Evolutionary conservation across 352 stramenopile genomes (phyloP), one percentile per base, ranked within the genome.

Genomic region (Pythium aquatile): DNA sequence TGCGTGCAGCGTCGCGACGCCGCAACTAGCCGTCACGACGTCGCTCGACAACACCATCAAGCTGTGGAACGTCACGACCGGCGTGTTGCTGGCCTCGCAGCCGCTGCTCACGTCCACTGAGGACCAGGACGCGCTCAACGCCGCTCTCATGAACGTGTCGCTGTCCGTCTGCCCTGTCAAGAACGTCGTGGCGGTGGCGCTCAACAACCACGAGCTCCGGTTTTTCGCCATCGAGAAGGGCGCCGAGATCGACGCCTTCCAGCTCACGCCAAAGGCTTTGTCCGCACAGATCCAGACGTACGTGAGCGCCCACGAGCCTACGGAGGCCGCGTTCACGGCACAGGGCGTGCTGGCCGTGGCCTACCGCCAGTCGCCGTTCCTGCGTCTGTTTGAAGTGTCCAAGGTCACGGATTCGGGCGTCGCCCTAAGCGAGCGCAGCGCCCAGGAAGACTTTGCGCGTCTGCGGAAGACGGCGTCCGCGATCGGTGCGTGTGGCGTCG

Each of bases 31-130:
- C 20, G 79, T 93, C 9, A 90, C 86, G 5, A 88, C 82, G 29
- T 88, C 84, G 46, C 76, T 93, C 53, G 86, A 95, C 68, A 90
- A 92, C 69, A 91, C 84, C 29, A 66, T 93, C 53, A 92, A 90
- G 68, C 76, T 95, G 11, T 95, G 86, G 86, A 49, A 81, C 33
- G 77, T 90, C 33, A 61, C 60, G 16, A 75, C 66, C 0, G 83
- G 83, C 6, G 66, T 67, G 37, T 65, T 91, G n/a, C 57, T 90
- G 17, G 78, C 78, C 32, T 91, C 86, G 48, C 63, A 84, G 26
- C 51, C 59, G 44, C 62, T 91, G 42, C 66, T 91, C 17, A 70
- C 51, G 13, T 63, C 69, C 13, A 56, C 49, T 20, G 67, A 80
- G 28, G 74, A 56, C 49, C 32, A 55, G 40, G 72, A 70, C 37